Base-by-base conservation (phyloP, 2,329 filamentous ascomycete genomes). In the Fonsecaea monophora region DNA sequence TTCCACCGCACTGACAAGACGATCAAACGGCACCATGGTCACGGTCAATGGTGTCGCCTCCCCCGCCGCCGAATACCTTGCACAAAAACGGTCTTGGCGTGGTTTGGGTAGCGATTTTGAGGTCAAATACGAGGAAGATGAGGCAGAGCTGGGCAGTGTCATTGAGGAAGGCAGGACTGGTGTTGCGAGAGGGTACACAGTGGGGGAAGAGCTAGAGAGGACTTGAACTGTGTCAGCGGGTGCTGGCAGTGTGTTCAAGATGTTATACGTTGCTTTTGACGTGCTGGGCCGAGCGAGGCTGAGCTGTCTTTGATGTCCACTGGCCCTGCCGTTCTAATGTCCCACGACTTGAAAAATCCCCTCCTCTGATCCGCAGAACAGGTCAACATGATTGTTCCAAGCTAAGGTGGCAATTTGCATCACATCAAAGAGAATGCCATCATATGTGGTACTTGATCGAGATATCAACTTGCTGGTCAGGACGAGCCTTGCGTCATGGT, bases 91-190 rank as follows among this genome's bases (percentile, higher is more conserved):
- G 64, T 96, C 92, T 3, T 99, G 95, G 95, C 90, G 90, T 75
- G 95, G 95, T 0, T 80, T 99, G 30, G 95, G 95, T 0, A 96
- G 88, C 68, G 95, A 99, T 76, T 96, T 93, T 73, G 83, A 85
- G 66, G 83, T 87, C 66, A 80, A 78, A 70, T 87, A 86, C 70
- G 86, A 89, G 35, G 83, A 85, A n/a, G 83, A 85, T 57, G 82
- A 80, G 25, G 54, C 67, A 25, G 32, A 71, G 53, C 75, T 80
- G 45, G 85, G 90, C 64, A 89, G 90, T 0, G 77, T 86, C 18
- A 86, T 99, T 65, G 92, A 97, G 75, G 89, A 97, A 78, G 95
- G 95, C 1, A 86, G 92, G 70, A 90, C 89, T 71, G 95, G 95
- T 15, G 88, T 98, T 64, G 95, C 95, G 38, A 88, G 92, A 74